Evolutionary conservation across 2,329 filamentous ascomycete genomes (phyloP).

Genomic region (Colletotrichum horii): DNA sequence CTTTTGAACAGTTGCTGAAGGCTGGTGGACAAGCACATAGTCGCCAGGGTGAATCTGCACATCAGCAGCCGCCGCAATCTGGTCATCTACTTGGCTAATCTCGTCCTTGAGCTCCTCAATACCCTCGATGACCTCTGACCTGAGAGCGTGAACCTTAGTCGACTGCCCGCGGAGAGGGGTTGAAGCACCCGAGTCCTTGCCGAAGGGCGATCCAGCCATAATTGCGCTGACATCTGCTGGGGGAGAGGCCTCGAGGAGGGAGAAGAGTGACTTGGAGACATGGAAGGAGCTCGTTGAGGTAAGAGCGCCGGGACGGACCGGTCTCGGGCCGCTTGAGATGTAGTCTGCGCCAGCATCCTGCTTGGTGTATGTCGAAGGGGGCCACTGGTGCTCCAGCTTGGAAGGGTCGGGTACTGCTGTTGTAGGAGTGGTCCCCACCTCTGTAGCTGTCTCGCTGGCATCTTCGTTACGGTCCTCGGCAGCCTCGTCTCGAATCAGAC

Average conservation of each 20-base stretch:
- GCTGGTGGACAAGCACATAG: conserved; percentile 87
- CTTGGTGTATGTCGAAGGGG: conserved; percentile 36
- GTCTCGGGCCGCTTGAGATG: conserved; percentile 23
- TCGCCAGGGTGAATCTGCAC: conserved; percentile 95
- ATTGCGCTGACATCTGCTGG: conserved; percentile 45
- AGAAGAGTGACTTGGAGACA: conserved; percentile 81
- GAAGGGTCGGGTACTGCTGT: conserved; percentile 38
- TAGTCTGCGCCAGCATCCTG: conserved; percentile 33
- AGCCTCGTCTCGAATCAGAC: conserved; percentile 89
- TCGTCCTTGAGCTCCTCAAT: conserved; percentile 97
- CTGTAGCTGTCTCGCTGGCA: conserved; percentile 60
- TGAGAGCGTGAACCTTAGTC: conserved; percentile 70
- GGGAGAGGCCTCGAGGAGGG: conserved; percentile 77
- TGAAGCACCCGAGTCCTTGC: conserved; percentile 50
- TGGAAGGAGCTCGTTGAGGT: conserved; percentile 69
- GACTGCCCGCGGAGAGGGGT: conserved; percentile 50
- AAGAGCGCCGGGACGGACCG: conserved; percentile 63
- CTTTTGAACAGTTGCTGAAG: conserved; percentile 84
- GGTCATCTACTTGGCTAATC: conserved; percentile 88
- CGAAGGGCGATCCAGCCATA: conserved; percentile 50
- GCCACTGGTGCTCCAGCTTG: conserved; percentile 33
- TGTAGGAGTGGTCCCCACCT: conserved; percentile 44
- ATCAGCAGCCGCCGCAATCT: conserved; percentile 86
- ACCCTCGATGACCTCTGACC: conserved; percentile 89
- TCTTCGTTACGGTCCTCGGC: conserved; percentile 77